phyloP scores from a whole-genome alignment of 1,284 basidiomycete species.

The Sporisorium reilianum region DNA sequence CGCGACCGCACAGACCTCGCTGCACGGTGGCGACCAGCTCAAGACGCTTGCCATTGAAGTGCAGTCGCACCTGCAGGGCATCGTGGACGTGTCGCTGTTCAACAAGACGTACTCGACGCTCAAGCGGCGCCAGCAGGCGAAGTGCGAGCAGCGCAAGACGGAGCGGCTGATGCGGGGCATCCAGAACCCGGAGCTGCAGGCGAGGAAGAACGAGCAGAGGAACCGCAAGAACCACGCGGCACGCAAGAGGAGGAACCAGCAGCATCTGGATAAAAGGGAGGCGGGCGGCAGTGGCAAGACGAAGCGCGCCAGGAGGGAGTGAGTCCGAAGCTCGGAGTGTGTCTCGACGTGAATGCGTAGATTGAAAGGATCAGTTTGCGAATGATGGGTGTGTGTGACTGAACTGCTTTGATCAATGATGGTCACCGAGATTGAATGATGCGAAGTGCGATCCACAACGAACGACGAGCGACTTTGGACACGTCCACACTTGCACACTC shows the following conservation, averaged over 20 bases:
- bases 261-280: conserved; percentile 33
- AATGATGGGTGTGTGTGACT: too few relatives aligned
- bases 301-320: conserved; percentile 31
- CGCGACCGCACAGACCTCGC: conserved; percentile 74
- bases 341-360: not conserved
- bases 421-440: too few relatives aligned
- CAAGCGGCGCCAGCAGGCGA: conserved; percentile 77
- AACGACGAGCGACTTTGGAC: too few relatives aligned
- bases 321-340: not conserved
- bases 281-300: conserved; percentile 41
- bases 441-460: too few relatives aligned
- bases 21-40: conserved; percentile 76
- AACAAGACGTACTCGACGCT: conserved; percentile 82
- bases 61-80: conserved; percentile 85
- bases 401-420: too few relatives aligned
- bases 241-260: conserved; percentile 39
- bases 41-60: conserved; percentile 85
- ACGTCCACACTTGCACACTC: too few relatives aligned
- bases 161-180: conserved; percentile 73
- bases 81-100: conserved; percentile 86
- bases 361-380: too few relatives aligned
- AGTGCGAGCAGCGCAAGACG: conserved; percentile 80
- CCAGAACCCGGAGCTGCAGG: conserved; percentile 56
- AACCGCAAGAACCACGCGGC: conserved; percentile 38
- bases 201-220: conserved; percentile 26